Evolutionary conservation across 2,329 filamentous ascomycete species (phyloP), one percentile per base, ranked within the genome.

Genomic region (Neocucurbitaria cava): DNA sequence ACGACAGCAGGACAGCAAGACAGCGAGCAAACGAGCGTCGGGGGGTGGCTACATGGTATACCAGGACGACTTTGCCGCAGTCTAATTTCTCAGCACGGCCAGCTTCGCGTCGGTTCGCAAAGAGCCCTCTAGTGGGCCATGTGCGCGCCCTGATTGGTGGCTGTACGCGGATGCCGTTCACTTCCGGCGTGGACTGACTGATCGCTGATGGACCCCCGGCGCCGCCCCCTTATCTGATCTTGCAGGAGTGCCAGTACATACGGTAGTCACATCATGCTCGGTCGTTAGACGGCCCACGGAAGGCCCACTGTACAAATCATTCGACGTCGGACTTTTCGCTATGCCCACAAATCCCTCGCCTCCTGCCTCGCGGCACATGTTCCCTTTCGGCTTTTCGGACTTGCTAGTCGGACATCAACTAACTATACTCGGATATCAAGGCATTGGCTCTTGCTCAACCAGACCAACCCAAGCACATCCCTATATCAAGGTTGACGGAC

Each of bases 121-220:
- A 48, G 42, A 39, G 45, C 46, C n/a, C n/a, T n/a, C n/a, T 43
- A 39, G 45, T 40, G 23, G 17, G 33, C 15, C 35, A 35, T 8
- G n/a, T 10, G 23, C 1, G 21, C 6, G 20, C 23, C 23, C 11
- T 35, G 21, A 47, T 47, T 47, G 45, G 45, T 23, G 18, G 35
- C 59, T 49, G 53, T 39, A n/a, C n/a, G n/a, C n/a, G n/a, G n/a
- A n/a, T n/a, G n/a, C n/a, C n/a, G n/a, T n/a, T n/a, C n/a, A n/a
- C n/a, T n/a, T n/a, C 36, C 39, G 41, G 20, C 39, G 52, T 62
- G 56, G 62, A 52, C 61, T 60, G 56, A 64, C 62, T 42, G 46
- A n/a, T n/a, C n/a, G n/a, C n/a, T n/a, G n/a, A n/a, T n/a, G n/a
- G n/a, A n/a, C n/a, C n/a, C n/a, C n/a, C n/a, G n/a, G n/a, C n/a